Evolutionary conservation across 2,329 filamentous ascomycete species (phyloP).

Genomic region (Xylariaceae sp.): DNA sequence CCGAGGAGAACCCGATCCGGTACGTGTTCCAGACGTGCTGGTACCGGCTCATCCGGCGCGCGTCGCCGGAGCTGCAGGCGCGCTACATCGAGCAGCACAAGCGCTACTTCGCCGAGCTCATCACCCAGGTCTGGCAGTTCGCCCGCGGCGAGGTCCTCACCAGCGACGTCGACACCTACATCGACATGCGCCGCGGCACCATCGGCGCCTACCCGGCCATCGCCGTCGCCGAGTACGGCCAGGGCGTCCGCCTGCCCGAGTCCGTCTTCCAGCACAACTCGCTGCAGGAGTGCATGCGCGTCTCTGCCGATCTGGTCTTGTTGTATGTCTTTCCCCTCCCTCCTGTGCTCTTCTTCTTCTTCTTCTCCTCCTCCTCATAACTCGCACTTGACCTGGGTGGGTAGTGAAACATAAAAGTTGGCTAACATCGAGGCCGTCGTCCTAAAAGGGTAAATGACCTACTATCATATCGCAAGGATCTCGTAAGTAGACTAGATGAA

Average conservation of each 20-base stretch:
- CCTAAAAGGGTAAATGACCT: slow-evolving; percentile 22
- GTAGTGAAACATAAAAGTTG: no score
- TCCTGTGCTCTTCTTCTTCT: no score
- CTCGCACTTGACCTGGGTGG: no score
- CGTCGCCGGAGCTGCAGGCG: slow-evolving; percentile 11
- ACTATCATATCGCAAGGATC: slow-evolving; percentile 19
- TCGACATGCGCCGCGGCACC: slow-evolving; percentile 17
- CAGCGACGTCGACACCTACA: slow-evolving; percentile 20
- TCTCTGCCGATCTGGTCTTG: slow-evolving; percentile 18
- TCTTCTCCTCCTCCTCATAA: no score
- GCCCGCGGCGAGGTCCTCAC: slow-evolving; percentile 7
- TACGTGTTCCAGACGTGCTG: slow-evolving; percentile 27
- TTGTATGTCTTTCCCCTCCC: slow-evolving; percentile 10
- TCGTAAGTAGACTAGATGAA: no score
- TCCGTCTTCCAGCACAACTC: slow-evolving; percentile 18
- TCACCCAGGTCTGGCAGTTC: slow-evolving; percentile 19
- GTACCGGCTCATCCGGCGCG: no score
- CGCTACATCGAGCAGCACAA: slow-evolving; percentile 11
- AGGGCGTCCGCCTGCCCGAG: slow-evolving; percentile 17
- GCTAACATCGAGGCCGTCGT: no score
- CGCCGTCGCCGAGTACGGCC: slow-evolving; percentile 20
- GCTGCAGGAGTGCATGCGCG: slow-evolving; percentile 13
- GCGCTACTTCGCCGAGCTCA: slow-evolving; percentile 17
- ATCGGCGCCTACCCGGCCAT: slow-evolving; percentile 19
- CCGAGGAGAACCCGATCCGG: slow-evolving; percentile 22